Evolutionary conservation across 2,329 filamentous ascomycete species (phyloP), one percentile per base, ranked within the genome.

Genomic region (Paecilomyces fulvus): DNA sequence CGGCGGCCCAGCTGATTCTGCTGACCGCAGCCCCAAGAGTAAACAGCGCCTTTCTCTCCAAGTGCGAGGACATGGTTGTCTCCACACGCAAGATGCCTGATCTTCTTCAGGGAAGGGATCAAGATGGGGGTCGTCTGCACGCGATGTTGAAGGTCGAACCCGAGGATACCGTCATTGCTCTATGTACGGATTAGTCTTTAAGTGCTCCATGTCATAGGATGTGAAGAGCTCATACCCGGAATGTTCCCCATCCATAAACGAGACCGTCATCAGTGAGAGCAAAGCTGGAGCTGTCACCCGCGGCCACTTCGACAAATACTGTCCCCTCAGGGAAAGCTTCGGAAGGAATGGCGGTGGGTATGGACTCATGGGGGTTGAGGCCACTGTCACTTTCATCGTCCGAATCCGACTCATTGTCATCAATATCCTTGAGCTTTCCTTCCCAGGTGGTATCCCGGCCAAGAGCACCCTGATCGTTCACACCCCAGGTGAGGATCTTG

Each of bases 401-500:
- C 30, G 80, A 79, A 51, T 78, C 77, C 20, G 30, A 54, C 30
- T 65, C 67, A 51, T 61, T 71, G 11, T 73, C 76, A 46, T 78
- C 76, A 52, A 80, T 75, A 57, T 82, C 79, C 60, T 76, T 77
- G 64, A 80, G 72, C 54, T 83, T 84, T 52, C 86, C 86, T 1
- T 86, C 82, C 80, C 85, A 87, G 11, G 75, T 75, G 2, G 88
- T 92, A 67, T 89, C 82, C 67, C 90, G 81, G 48, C 90, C 90
- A 37, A 95, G 80, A 8, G 90, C 88, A 60, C 88, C 87, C 67
- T 91, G 85, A 67, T 95, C 90, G 68, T 94, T 94, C 63, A 94
- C 89, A 55, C 90, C 90, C 90, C 90, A 95, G 28, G 88, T 91
- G 55, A 90, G 76, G 63, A 95, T 88, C 74, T 85, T 86, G 77